phyloP scores from a whole-genome alignment of 164 flowering plant genomes.

The Cinnamomum chago region DNA sequence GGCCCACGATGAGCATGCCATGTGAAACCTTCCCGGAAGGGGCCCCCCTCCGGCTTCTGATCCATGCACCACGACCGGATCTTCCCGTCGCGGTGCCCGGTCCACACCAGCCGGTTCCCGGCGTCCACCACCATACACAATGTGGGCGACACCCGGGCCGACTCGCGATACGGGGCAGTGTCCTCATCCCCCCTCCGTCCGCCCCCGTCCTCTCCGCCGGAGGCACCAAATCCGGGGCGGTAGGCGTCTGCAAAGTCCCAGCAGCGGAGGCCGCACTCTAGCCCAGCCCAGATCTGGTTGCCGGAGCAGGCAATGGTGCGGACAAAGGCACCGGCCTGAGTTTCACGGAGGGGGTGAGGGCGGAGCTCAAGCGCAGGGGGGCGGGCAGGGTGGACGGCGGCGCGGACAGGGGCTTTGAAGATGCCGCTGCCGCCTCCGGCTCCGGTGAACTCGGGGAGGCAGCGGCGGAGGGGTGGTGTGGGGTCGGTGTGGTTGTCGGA shows the following conservation, averaged over 20 bases:
- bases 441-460: slow-evolving; percentile 66
- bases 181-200: slow-evolving; percentile 68
- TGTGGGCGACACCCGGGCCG: slow-evolving; percentile 49
- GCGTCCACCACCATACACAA: slow-evolving; percentile 57
- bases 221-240: neutral
- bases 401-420: slow-evolving; percentile 60
- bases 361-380: slow-evolving; percentile 81
- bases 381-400: slow-evolving; percentile 71
- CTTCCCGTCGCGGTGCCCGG: slow-evolving; percentile 94
- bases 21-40: slow-evolving; percentile 62
- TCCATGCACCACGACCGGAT: slow-evolving; percentile 93
- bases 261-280: slow-evolving; percentile 60
- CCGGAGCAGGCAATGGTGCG: slow-evolving; percentile 66
- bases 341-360: slow-evolving; percentile 87
- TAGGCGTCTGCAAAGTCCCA: slow-evolving; percentile 35
- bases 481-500: too few species aligned
- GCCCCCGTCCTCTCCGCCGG: slow-evolving; percentile 32
- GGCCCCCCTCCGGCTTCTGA: slow-evolving; percentile 28
- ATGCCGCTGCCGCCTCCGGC: slow-evolving; percentile 61
- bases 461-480: neutral
- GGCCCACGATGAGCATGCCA: slow-evolving; percentile 91
- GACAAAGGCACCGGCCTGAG: slow-evolving; percentile 70
- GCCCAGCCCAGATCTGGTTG: slow-evolving; percentile 89
- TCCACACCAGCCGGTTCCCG: slow-evolving; percentile 74
- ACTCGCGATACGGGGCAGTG: slow-evolving; percentile 75